Evolutionary conservation across 495 filamentous ascomycete species (phyloP).

Genomic region (Venustampulla echinocandica): DNA sequence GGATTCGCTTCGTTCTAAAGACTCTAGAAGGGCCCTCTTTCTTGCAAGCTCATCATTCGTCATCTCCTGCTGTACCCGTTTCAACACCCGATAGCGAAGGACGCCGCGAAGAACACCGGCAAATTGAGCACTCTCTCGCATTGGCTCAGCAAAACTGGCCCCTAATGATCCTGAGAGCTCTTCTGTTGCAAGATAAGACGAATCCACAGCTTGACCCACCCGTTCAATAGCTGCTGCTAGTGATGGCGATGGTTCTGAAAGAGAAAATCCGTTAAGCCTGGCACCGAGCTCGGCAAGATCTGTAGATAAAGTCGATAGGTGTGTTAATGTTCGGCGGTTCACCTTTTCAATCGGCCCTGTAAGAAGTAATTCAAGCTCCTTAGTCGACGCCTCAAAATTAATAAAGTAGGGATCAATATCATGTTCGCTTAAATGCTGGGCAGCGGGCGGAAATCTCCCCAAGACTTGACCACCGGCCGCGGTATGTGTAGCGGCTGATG

Average conservation of each 20-base stretch:
- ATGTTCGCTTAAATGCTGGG: constrained; percentile 67
- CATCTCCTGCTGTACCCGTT: constrained; percentile 95
- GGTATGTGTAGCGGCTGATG: constrained; percentile 48
- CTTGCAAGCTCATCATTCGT: constrained; percentile 80
- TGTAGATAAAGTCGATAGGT: constrained; percentile 69
- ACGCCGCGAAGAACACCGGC: constrained; percentile 87
- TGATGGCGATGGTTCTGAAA: constrained; percentile 80
- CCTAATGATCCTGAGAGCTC: constrained; percentile 77
- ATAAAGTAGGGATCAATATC: constrained; percentile 94
- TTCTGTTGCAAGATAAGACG: constrained; percentile 90
- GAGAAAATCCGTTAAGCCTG: constrained; percentile 90
- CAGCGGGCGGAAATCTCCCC: constrained; percentile 74
- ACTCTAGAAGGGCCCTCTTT: constrained; percentile 69
- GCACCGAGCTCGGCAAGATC: constrained; percentile 90
- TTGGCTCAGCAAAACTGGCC: constrained; percentile 89
- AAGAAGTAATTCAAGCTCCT: constrained; percentile 76
- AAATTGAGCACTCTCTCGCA: constrained; percentile 95
- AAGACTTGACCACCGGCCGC: constrained; percentile 57
- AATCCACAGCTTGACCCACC: constrained; percentile 88
- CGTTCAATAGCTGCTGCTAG: constrained; percentile 92
- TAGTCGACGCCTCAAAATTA: constrained; percentile 78
- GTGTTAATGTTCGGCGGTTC: constrained; percentile 79
- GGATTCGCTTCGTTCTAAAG: constrained; percentile 77
- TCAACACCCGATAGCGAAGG: constrained; percentile 77
- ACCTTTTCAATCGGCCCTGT: constrained; percentile 93